These are phyloP conservation scores for Emmonsiellopsis sp. DNA, from an alignment of 2,329 filamentous ascomycete species.

Conservation along the genomic window DNA sequence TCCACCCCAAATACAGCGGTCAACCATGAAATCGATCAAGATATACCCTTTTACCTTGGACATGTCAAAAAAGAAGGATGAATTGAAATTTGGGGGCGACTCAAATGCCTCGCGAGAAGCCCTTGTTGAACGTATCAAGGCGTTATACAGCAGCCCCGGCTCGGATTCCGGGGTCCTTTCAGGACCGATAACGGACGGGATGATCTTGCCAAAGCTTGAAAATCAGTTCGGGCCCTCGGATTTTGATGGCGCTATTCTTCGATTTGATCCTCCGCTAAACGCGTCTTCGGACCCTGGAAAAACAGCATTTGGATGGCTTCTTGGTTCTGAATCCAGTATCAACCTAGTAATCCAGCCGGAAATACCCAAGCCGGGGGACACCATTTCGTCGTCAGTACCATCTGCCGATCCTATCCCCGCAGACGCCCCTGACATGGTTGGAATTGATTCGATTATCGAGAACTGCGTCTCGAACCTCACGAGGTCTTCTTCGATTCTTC, in stretches of 20 bases:
- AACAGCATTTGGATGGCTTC: slow-evolving; percentile 51
- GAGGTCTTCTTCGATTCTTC: slow-evolving; percentile 77
- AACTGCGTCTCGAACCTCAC: slow-evolving; percentile 67
- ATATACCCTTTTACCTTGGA: slow-evolving; percentile 67
- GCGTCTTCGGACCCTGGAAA: slow-evolving; percentile 22
- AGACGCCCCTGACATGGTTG: slow-evolving; percentile 58
- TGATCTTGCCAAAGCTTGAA: slow-evolving; percentile 58
- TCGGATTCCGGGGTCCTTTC: slow-evolving; percentile 57
- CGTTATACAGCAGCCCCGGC: slow-evolving; percentile 55
- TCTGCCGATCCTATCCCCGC: slow-evolving; percentile 48
- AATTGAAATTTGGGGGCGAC: slow-evolving; percentile 79
- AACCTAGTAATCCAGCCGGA: slow-evolving; percentile 67
- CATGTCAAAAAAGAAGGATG: slow-evolving; percentile 48
- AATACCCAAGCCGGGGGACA: slow-evolving; percentile 54
- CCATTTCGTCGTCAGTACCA: slow-evolving; percentile 27
- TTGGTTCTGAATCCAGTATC: slow-evolving; percentile 66
- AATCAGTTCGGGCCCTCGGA: slow-evolving; percentile 46
- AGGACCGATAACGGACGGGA: slow-evolving; percentile 82
- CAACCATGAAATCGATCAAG: slow-evolving; percentile 58
- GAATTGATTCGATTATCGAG: slow-evolving; percentile 67
- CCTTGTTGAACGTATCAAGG: slow-evolving; percentile 57
- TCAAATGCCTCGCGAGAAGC: slow-evolving; percentile 76
- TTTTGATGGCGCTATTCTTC: slow-evolving; percentile 78
- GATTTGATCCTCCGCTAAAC: slow-evolving; percentile 56
- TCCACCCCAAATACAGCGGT: slow-evolving; percentile 58